Evolutionary conservation across 768 basidiomycete genomes (phyloP).

Genomic region (Dioszegia hungarica): DNA sequence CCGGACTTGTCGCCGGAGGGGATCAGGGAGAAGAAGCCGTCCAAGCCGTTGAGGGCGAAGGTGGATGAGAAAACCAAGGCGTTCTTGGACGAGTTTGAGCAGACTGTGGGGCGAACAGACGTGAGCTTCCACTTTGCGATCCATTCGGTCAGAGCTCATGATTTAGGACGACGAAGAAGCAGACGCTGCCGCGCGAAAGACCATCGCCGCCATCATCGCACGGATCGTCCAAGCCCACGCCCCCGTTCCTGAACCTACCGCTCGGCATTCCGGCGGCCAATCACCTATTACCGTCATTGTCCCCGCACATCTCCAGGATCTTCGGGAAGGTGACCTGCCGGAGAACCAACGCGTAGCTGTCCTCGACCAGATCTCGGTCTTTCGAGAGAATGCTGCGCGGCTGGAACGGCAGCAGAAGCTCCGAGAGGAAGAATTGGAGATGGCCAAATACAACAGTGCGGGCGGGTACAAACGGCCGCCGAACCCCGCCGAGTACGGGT

Average conservation of each 20-base stretch:
- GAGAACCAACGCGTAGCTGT: conserved; percentile 88
- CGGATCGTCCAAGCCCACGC: conserved; percentile 71
- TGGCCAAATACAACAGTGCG: conserved; percentile 48
- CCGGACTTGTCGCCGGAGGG: conserved; percentile 54
- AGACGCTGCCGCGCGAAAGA: conserved; percentile 60
- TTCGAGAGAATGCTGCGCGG: conserved; percentile 89
- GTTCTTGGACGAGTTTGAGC: conserved; percentile 78
- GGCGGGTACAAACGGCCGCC: conserved; percentile 2
- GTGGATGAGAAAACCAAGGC: conserved; percentile 91
- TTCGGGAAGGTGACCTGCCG: conserved; percentile 93
- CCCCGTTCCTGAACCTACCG: conserved; percentile 48
- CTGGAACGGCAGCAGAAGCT: conserved; percentile 80
- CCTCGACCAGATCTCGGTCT: conserved; percentile 92
- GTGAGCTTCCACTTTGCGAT: conserved; percentile 54
- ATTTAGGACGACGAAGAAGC: conserved; percentile 70
- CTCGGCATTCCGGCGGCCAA: conserved; percentile 15
- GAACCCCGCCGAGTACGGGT: conserved; percentile 27
- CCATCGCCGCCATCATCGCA: conserved; percentile 55
- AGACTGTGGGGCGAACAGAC: conserved; percentile 72
- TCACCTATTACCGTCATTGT: conserved; percentile 52
- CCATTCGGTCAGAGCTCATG: conserved; percentile 11
- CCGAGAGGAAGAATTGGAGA: conserved; percentile 45
- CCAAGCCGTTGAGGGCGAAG: conserved; percentile 73
- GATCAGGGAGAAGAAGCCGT: conserved; percentile 53
- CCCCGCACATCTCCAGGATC: conserved; percentile 92